Conservation (phyloP, 2,329 filamentous ascomycete species). For the Hypoxylon sp. region DNA sequence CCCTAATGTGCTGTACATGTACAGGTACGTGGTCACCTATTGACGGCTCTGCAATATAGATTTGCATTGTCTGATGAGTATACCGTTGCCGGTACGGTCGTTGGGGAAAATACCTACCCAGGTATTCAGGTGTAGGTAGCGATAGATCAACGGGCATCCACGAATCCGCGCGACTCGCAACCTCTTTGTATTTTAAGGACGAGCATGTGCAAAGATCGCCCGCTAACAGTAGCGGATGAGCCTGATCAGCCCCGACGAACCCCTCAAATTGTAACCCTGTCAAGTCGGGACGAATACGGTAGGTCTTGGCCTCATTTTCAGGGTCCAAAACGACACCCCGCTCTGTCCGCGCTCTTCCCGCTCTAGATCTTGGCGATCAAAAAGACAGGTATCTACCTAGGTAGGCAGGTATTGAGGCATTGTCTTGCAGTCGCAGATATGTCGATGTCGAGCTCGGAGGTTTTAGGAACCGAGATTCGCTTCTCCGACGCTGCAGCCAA, state of each 20-base stretch:
- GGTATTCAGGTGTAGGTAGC: background rate
- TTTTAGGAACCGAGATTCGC: slow-evolving; percentile 19
- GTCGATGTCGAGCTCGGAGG: slow-evolving; percentile 12
- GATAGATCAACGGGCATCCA: background rate
- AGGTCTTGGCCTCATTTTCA: slow-evolving; percentile 22
- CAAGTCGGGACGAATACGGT: slow-evolving; percentile 16
- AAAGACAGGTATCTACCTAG: background rate
- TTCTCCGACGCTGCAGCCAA: background rate
- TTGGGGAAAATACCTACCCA: background rate
- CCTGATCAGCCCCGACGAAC: slow-evolving; percentile 37
- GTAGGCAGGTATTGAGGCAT: background rate
- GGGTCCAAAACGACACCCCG: slow-evolving; percentile 30
- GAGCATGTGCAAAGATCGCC: slow-evolving; percentile 46
- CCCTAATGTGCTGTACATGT: slow-evolving; percentile 31
- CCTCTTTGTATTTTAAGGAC: slow-evolving; percentile 8
- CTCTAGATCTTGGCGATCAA: slow-evolving; percentile 28
- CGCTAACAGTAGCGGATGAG: slow-evolving; percentile 36
- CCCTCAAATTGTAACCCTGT: slow-evolving; percentile 41
- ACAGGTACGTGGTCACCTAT: slow-evolving; percentile 20
- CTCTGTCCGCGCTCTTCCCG: slow-evolving; percentile 4
- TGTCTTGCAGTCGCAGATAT: background rate
- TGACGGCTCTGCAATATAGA: slow-evolving; percentile 12
- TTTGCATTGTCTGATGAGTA: slow-evolving; percentile 11
- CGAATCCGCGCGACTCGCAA: slow-evolving; percentile 7
- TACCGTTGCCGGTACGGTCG: slow-evolving; percentile 1